Evolutionary conservation across 495 filamentous ascomycete genomes (phyloP).

Genomic region (Ramalina peruviana): DNA sequence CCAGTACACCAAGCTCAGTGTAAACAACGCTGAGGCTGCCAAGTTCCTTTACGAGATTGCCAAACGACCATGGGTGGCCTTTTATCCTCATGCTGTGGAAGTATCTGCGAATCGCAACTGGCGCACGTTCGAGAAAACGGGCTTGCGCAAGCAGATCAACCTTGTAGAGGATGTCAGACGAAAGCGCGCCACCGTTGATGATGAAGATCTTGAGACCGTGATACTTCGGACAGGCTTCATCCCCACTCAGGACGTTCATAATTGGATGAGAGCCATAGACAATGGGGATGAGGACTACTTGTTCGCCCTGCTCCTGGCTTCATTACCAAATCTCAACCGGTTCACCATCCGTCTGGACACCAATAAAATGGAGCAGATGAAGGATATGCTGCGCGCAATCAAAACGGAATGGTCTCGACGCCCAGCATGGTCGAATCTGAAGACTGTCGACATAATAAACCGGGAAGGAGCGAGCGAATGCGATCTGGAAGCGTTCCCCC

Average conservation of each 20-base stretch:
- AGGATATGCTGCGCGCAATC: conserved; percentile 13
- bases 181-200: background rate
- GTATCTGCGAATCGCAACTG: conserved; percentile 4
- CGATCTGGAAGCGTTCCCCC: conserved; percentile 12
- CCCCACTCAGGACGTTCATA: background rate
- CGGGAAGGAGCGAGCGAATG: conserved; percentile 3
- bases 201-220: conserved; percentile 4
- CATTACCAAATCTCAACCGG: conserved; percentile 5
- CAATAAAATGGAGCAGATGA: conserved; percentile 10
- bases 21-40: conserved; percentile 9
- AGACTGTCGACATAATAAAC: conserved; percentile 4
- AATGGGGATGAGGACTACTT: conserved; percentile 11
- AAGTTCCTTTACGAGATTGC: conserved; percentile 11
- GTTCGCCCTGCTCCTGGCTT: conserved; percentile 11
- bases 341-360: conserved; percentile 8
- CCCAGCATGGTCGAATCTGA: conserved; percentile 8
- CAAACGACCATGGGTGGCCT: conserved; percentile 11
- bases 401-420: background rate
- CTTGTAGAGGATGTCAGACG: conserved; percentile 1
- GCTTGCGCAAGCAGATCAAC: conserved; percentile 1
- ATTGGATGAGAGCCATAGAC: conserved; percentile 5
- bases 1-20: conserved; percentile 4
- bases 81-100: conserved; percentile 10
- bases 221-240: conserved; percentile 3
- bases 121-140: conserved; percentile 8